Percentiles rank a stretch among this genome's conserved stretches.
phyloP scores from a whole-genome alignment of 176 grass and related monocot species.

The Oropetium thomaeum region DNA sequence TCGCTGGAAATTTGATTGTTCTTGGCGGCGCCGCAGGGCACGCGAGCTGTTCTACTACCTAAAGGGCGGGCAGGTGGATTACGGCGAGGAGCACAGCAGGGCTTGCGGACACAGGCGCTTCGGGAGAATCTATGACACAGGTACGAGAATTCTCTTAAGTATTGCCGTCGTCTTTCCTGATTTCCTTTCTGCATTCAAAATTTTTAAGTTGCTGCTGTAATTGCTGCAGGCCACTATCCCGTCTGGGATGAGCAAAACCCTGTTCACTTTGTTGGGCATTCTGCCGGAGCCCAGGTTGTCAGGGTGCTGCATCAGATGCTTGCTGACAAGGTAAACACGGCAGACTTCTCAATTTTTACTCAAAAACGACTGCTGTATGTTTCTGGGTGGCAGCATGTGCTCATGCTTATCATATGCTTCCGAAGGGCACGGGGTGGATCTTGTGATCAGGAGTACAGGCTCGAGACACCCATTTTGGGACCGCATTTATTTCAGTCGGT shows the following conservation, averaged over 20 bases:
- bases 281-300: constrained; percentile 85
- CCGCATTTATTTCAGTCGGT: constrained; percentile 6
- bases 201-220: constrained; percentile 19
- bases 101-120: constrained; percentile 68
- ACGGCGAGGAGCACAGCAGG: constrained; percentile 84
- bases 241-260: constrained; percentile 78
- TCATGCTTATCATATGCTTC: constrained; percentile 50
- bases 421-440: constrained; percentile 25
- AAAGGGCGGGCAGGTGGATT: constrained; percentile 93
- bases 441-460: constrained; percentile 32
- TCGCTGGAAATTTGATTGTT: not conserved
- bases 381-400: not conserved
- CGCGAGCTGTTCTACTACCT: constrained; percentile 98
- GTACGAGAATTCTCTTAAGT: constrained; percentile 34
- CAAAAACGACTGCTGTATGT: not conserved
- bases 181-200: not conserved
- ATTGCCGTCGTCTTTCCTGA: not conserved
- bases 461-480: constrained; percentile 10
- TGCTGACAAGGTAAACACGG: constrained; percentile 71
- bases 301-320: constrained; percentile 94
- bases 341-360: constrained; percentile 23
- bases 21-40: constrained; percentile 49
- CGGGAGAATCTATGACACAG: constrained; percentile 71
- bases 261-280: constrained; percentile 95
- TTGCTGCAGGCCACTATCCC: constrained; percentile 79